Base-by-base conservation (phyloP, 148 eudicot species). In the Limonium bicolor region DNA sequence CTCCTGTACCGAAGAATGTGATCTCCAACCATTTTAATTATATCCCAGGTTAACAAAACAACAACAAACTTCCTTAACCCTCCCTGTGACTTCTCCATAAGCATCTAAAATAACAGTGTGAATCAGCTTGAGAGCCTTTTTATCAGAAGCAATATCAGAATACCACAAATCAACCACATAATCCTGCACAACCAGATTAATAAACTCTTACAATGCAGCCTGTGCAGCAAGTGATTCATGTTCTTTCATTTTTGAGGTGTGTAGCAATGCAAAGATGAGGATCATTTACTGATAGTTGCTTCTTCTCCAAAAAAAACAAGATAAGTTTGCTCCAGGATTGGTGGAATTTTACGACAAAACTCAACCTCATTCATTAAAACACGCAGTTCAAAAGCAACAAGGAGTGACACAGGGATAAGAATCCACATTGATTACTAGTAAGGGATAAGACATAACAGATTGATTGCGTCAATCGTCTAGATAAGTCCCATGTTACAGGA, bases 361-460 rank as follows among this genome's bases (percentile, higher is more conserved):
- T 90, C 94, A 59, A 81, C 80, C 63, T 85, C 76, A 47, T 68
- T 78, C 25, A 69, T 54, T 37, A 85, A 51, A 26, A 69, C 39
- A 15, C 88, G 76, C 46, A 76, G 43, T 43, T 67, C 62, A 63
- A 69, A 58, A 55, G 86, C 88, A 41, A 78, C 36, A 12, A 85
- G 50, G 27, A 85, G 17, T 24, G 99, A 72, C 58, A 90, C 64
- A 13, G 99, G 99, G 16, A 90, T 32, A 59, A 84, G 84, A 93
- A 78, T 85, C 87, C 86, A 81, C 94, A 90, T 90, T 56, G 95
- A 85, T 62, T 80, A n/a, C n/a, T n/a, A n/a, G n/a, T n/a, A n/a
- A n/a, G n/a, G n/a, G n/a, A n/a, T n/a, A n/a, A n/a, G n/a, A n/a
- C n/a, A n/a, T n/a, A n/a, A n/a, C n/a, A n/a, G n/a, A n/a, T n/a